Percentiles rank a stretch among this genome's conserved stretches.
Conservation (phyloP, 306 rosid genomes). For the Styphnolobium japonicum region DNA sequence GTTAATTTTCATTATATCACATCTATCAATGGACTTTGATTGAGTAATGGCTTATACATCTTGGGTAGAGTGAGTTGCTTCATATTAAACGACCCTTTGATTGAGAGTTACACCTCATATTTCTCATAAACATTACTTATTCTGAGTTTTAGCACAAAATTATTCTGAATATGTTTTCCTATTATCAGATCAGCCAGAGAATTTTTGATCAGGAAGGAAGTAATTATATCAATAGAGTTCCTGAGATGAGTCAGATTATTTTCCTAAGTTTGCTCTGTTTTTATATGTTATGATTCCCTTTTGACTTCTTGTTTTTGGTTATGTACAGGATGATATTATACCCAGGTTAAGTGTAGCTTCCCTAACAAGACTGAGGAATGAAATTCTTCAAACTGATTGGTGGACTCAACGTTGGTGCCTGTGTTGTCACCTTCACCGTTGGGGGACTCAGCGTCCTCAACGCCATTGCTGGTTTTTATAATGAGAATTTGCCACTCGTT, state of each 20-base stretch:
- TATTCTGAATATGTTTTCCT: too few relatives aligned
- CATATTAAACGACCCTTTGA: too few relatives aligned
- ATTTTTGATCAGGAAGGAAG: neutral
- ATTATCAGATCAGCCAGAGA: too few relatives aligned
- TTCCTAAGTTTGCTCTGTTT: neutral
- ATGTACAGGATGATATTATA: slow-evolving; percentile 57
- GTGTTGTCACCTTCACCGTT: slow-evolving; percentile 81
- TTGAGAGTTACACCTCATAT: too few relatives aligned
- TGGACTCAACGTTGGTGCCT: slow-evolving; percentile 91
- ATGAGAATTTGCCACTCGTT: slow-evolving; percentile 77
- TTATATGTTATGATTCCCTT: neutral
- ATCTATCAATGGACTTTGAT: too few relatives aligned
- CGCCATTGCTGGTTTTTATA: slow-evolving; percentile 87
- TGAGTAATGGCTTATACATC: too few relatives aligned
- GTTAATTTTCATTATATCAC: too few relatives aligned
- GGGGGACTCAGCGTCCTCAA: slow-evolving; percentile 86
- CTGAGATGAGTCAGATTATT: neutral
- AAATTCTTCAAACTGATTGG: too few relatives aligned
- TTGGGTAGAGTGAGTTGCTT: too few relatives aligned
- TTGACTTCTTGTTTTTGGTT: neutral
- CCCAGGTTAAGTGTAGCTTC: slow-evolving; percentile 57
- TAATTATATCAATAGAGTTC: neutral
- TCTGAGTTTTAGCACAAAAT: too few relatives aligned
- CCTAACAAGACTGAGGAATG: too few relatives aligned
- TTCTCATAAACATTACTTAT: too few relatives aligned